Conservation (phyloP, 2,329 filamentous ascomycete species). For the Arthrobotrys sinensis region DNA sequence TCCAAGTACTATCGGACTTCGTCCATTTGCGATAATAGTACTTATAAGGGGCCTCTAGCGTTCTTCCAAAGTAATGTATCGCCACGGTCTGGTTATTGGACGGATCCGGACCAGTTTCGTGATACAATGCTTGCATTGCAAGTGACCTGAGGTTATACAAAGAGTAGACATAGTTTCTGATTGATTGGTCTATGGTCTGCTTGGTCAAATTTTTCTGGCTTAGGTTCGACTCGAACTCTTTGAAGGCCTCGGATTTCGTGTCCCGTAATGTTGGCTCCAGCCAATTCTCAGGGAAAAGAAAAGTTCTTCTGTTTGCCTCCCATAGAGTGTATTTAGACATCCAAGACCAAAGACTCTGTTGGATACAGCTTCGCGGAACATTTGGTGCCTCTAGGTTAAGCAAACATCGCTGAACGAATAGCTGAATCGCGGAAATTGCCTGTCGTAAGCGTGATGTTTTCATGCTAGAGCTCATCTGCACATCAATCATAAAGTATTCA, state of each 20-base stretch:
- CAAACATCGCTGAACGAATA: slow-evolving; percentile 66
- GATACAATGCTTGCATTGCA: slow-evolving; percentile 36
- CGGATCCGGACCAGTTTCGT: slow-evolving; percentile 3
- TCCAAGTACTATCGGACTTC: slow-evolving; percentile 46
- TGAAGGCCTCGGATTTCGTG: slow-evolving; percentile 65
- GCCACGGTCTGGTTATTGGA: neutral
- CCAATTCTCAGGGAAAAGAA: slow-evolving; percentile 66
- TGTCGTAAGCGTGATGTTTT: slow-evolving; percentile 66
- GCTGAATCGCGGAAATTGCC: slow-evolving; percentile 65
- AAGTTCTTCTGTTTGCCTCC: slow-evolving; percentile 65
- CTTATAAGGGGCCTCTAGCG: slow-evolving; percentile 51
- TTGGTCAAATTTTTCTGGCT: slow-evolving; percentile 56
- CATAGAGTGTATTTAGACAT: slow-evolving; percentile 64
- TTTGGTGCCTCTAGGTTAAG: slow-evolving; percentile 64
- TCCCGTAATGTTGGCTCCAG: slow-evolving; percentile 65
- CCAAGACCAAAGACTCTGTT: slow-evolving; percentile 45
- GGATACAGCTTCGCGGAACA: too few species aligned
- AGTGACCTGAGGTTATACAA: slow-evolving; percentile 52
- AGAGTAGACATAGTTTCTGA: slow-evolving; percentile 58
- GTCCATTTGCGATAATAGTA: slow-evolving; percentile 59
- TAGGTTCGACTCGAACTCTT: slow-evolving; percentile 63
- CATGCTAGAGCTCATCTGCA: slow-evolving; percentile 64
- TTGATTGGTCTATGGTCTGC: neutral
- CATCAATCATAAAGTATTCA: slow-evolving; percentile 66
- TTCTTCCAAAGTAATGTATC: slow-evolving; percentile 62